Evolutionary conservation across 108 stramenopile species (phyloP).

Genomic region (Conticribra weissflogii): DNA sequence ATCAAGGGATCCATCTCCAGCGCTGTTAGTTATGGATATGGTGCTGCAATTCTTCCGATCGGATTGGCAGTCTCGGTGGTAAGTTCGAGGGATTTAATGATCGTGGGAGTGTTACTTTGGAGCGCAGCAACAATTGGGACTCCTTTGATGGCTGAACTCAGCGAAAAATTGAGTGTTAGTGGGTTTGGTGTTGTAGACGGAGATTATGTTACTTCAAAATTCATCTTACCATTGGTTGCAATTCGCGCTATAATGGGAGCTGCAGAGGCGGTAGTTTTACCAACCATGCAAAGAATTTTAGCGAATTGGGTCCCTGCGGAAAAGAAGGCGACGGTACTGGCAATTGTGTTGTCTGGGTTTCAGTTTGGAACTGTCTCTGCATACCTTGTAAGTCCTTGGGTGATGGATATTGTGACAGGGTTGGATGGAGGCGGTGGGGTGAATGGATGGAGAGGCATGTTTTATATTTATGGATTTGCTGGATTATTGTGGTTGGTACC

Average conservation of each 20-base stretch:
- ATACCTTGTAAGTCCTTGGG: conserved; percentile 70
- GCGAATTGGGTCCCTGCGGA: conserved; percentile 74
- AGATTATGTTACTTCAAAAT: conserved; percentile 22
- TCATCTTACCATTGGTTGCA: conserved; percentile 55
- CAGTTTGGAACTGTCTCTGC: conserved; percentile 82
- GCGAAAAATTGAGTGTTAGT: too few relatives aligned
- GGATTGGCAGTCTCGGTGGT: conserved; percentile 61
- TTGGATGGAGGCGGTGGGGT: conserved; percentile 39
- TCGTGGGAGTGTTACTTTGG: conserved; percentile 68
- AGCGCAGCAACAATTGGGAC: conserved; percentile 74
- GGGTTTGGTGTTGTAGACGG: conserved; percentile 10
- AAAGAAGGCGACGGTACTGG: conserved; percentile 73
- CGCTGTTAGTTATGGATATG: conserved; percentile 85
- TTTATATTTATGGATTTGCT: conserved; percentile 71
- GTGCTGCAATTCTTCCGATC: conserved; percentile 75
- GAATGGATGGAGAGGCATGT: conserved; percentile 72
- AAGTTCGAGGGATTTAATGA: conserved; percentile 63
- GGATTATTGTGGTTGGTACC: conserved; percentile 77
- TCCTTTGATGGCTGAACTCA: conserved; percentile 52
- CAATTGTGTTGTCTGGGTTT: conserved; percentile 78
- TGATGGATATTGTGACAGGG: conserved; percentile 63
- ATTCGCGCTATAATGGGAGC: conserved; percentile 80
- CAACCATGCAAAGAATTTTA: conserved; percentile 79
- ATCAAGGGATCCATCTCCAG: conserved; percentile 85
- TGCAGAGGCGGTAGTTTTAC: conserved; percentile 82